Conservation (phyloP, 805 yeast species). For the Sugiyamaella marilandica region DNA sequence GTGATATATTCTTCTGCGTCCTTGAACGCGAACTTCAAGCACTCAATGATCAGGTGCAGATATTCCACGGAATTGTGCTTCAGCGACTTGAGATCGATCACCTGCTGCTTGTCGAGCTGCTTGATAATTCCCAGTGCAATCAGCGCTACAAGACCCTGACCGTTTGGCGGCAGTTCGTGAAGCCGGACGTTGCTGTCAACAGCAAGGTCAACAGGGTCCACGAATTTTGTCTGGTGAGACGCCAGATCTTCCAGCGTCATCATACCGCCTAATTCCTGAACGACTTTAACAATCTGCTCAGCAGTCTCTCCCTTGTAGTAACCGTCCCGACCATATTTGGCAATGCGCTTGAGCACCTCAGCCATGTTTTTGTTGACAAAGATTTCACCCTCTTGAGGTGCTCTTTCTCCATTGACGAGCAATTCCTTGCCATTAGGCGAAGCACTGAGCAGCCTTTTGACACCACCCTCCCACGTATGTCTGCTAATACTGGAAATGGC, state of each 20-base stretch:
- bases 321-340: slow-evolving; percentile 54
- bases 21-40: slow-evolving; percentile 65
- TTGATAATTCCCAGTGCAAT: slow-evolving; percentile 63
- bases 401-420: slow-evolving; percentile 30
- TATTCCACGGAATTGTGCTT: slow-evolving; percentile 67
- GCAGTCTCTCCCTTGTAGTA: slow-evolving; percentile 73
- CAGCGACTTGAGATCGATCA: slow-evolving; percentile 36
- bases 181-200: slow-evolving; percentile 47
- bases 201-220: slow-evolving; percentile 55
- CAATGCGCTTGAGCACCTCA: slow-evolving; percentile 46
- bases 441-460: slow-evolving; percentile 36
- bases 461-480: slow-evolving; percentile 43
- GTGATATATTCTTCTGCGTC: slow-evolving; percentile 72
- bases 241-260: slow-evolving; percentile 52
- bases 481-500: slow-evolving; percentile 60
- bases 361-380: slow-evolving; percentile 52
- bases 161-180: slow-evolving; percentile 85
- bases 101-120: slow-evolving; percentile 45
- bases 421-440: slow-evolving; percentile 33
- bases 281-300: slow-evolving; percentile 52
- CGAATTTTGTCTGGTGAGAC: slow-evolving; percentile 54
- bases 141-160: slow-evolving; percentile 74
- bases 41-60: slow-evolving; percentile 63
- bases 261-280: slow-evolving; percentile 51
- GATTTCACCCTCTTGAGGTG: slow-evolving; percentile 58